phyloP scores from a whole-genome alignment of 768 basidiomycete genomes.

The Rhodotorula kratochvilovae region DNA sequence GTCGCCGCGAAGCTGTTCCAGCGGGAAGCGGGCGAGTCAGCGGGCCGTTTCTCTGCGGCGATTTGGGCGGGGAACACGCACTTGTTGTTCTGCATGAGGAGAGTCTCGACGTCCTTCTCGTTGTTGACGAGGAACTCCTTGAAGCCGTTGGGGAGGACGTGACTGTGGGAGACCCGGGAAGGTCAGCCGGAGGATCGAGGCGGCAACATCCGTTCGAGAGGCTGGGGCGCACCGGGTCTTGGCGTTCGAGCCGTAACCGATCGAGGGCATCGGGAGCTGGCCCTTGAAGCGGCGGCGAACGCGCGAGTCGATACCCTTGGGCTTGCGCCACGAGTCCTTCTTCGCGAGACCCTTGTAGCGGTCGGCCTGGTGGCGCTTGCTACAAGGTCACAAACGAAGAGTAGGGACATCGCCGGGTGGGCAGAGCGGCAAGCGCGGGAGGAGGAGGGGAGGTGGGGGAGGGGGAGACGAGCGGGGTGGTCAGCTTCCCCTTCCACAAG shows the following conservation, averaged over 20 bases:
- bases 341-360: conserved; percentile 75
- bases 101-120: conserved; percentile 75
- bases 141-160: conserved; percentile 89
- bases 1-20: conserved; percentile 72
- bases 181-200: too few relatives aligned
- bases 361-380: conserved; percentile 88
- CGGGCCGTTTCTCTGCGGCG: too few relatives aligned
- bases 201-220: too few relatives aligned
- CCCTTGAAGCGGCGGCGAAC: conserved; percentile 51
- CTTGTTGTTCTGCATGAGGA: conserved; percentile 31
- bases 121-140: conserved; percentile 96
- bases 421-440: not conserved
- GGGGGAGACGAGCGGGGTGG: too few relatives aligned
- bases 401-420: too few relatives aligned
- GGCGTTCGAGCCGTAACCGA: conserved; percentile 77
- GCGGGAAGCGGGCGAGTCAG: not conserved
- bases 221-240: conserved; percentile 61
- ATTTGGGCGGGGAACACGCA: not conserved
- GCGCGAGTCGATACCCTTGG: conserved; percentile 99
- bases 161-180: conserved; percentile 44
- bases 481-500: not conserved
- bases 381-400: not conserved
- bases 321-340: conserved; percentile 99
- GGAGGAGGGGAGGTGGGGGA: not conserved
- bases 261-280: conserved; percentile 40